phyloP scores from a whole-genome alignment of 306 rosid species.

The Casuarina equisetifolia region DNA sequence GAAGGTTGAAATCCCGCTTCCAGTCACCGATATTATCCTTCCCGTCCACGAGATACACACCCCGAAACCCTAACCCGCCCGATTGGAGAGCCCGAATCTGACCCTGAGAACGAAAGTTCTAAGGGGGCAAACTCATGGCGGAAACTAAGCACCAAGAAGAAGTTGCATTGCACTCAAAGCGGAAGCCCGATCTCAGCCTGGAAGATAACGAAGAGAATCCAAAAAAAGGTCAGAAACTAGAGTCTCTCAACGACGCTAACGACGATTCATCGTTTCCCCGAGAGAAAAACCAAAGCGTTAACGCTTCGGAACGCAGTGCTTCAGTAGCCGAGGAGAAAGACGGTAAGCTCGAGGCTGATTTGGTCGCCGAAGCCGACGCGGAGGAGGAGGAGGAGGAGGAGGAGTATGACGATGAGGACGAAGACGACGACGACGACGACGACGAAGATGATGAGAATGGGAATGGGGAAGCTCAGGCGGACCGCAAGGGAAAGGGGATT shows the following conservation, averaged over 20 bases:
- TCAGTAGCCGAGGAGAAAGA: slow-evolving; percentile 23
- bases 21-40: neutral
- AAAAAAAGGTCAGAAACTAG: slow-evolving; percentile 51
- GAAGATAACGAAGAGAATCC: slow-evolving; percentile 41
- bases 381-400: slow-evolving; percentile 22
- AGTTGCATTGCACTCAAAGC: slow-evolving; percentile 57
- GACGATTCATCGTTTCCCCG: slow-evolving; percentile 6
- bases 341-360: slow-evolving; percentile 22
- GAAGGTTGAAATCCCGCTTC: too few species aligned
- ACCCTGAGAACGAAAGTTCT: neutral
- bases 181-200: slow-evolving; percentile 46
- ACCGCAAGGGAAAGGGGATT: slow-evolving; percentile 76
- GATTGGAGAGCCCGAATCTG: neutral
- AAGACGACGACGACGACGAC: neutral
- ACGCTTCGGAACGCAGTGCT: slow-evolving; percentile 25
- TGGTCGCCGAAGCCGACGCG: slow-evolving; percentile 18
- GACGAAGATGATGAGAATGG: slow-evolving; percentile 29
- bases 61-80: slow-evolving; percentile 19
- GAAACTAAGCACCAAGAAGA: slow-evolving; percentile 50
- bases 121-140: slow-evolving; percentile 46
- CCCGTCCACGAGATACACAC: neutral
- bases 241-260: slow-evolving; percentile 4
- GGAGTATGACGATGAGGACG: slow-evolving; percentile 11
- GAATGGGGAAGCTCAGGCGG: slow-evolving; percentile 35
- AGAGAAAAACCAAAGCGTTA: slow-evolving; percentile 14